phyloP scores from a whole-genome alignment of 202 grass and related monocot species.

The Bolboschoenoplectus hybrid region DNA sequence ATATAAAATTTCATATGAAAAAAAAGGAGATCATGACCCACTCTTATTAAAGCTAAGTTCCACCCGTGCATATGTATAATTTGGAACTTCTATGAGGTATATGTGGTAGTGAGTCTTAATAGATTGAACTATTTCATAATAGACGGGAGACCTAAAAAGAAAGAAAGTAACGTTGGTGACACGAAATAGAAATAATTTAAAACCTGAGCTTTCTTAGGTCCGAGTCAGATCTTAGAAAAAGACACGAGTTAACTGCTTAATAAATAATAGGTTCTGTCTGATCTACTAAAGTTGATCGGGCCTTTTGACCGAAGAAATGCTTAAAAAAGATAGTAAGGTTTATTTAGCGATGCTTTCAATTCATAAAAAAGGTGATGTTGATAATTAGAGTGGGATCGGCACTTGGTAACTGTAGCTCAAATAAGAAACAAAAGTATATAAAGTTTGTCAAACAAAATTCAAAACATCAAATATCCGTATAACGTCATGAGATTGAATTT shows the following conservation, averaged over 20 bases:
- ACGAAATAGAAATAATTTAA: background rate
- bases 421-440: background rate
- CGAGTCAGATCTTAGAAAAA: conserved; percentile 6
- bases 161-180: background rate
- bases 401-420: background rate
- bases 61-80: background rate
- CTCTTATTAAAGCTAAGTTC: too few species aligned
- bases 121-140: conserved; percentile 9
- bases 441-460: background rate
- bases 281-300: background rate
- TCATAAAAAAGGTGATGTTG: background rate
- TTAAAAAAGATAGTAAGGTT: background rate
- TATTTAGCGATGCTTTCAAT: background rate
- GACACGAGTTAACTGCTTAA: background rate
- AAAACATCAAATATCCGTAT: background rate
- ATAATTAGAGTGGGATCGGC: background rate
- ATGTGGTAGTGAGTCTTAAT: background rate
- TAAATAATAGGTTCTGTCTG: background rate
- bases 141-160: background rate
- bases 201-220: conserved; percentile 14
- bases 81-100: background rate
- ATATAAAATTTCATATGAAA: too few species aligned
- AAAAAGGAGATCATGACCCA: too few species aligned
- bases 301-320: background rate
- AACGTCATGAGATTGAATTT: background rate